Percentiles rank a stretch among this genome's conserved stretches.
Conservation (phyloP, 257 asterid species). For the Lycium ferocissimum region DNA sequence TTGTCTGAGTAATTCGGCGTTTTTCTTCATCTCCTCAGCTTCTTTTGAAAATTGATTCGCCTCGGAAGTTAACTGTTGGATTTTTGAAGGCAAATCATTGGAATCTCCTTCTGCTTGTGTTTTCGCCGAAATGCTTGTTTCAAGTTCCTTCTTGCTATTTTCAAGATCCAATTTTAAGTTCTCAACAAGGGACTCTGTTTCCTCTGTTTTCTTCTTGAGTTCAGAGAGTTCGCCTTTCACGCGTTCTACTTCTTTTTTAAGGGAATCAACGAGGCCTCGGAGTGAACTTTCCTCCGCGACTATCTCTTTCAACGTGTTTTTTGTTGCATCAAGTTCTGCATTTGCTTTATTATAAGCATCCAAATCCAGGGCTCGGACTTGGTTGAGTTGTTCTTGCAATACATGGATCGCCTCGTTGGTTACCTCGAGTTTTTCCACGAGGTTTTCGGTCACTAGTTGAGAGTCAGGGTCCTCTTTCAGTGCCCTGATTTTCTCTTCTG, state of each 20-base stretch:
- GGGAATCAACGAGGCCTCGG: conserved; percentile 38
- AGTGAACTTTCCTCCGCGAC: conserved; percentile 47
- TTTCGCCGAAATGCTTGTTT: conserved; percentile 42
- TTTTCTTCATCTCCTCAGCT: conserved; percentile 69
- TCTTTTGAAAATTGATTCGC: conserved; percentile 48
- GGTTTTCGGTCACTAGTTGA: conserved; percentile 35
- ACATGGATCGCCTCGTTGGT: conserved; percentile 57
- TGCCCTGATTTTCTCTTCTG: conserved; percentile 45
- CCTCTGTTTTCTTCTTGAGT: conserved; percentile 41
- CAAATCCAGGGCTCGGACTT: conserved; percentile 52
- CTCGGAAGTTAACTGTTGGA: conserved; percentile 51
- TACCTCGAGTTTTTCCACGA: conserved; percentile 64
- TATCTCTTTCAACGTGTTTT: conserved; percentile 46
- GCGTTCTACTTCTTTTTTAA: conserved; percentile 50
- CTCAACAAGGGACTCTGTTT: conserved; percentile 49
- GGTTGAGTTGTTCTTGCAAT: conserved; percentile 60
- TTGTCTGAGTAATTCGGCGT: conserved; percentile 60
- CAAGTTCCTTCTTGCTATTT: conserved; percentile 54
- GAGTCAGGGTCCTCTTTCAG: conserved; percentile 51
- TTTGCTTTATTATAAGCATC: conserved; percentile 35
- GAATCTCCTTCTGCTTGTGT: conserved; percentile 34
- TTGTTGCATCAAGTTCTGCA: conserved; percentile 56
- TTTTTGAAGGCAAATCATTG: conserved; percentile 44
- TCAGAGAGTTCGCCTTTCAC: conserved; percentile 45
- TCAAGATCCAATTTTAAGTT: conserved; percentile 54